Evolutionary conservation across 164 flowering plant genomes (phyloP).

Genomic region (Berberis vulgaris): DNA sequence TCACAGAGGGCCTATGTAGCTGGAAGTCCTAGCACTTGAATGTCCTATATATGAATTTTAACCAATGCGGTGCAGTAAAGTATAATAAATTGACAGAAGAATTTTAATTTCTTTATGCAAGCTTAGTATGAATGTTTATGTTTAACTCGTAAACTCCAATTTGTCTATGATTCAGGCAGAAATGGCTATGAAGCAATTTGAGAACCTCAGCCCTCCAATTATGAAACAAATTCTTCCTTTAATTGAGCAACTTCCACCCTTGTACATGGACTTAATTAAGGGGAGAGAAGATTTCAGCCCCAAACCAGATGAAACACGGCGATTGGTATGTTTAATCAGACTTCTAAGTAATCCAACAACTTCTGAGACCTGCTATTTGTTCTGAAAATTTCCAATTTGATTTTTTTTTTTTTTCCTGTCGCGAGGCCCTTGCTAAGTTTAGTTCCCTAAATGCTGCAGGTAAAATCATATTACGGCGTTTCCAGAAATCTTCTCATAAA

Average conservation of each 20-base stretch:
- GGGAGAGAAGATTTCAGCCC: conserved; percentile 92
- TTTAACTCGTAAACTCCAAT: neutral
- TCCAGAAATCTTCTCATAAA: conserved; percentile 80
- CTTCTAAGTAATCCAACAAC: neutral
- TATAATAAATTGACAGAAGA: no score
- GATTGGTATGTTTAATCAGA: conserved; percentile 44
- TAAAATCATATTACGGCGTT: conserved; percentile 79
- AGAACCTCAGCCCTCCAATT: conserved; percentile 80
- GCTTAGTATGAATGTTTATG: conserved; percentile 1
- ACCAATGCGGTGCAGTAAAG: no score
- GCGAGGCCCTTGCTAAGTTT: neutral
- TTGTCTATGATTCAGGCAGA: conserved; percentile 54
- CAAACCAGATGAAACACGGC: conserved; percentile 88
- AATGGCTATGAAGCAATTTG: conserved; percentile 80
- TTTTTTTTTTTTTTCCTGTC: no score
- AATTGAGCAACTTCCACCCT: conserved; percentile 88
- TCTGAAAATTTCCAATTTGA: no score
- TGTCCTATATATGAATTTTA: no score
- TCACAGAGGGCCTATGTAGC: no score
- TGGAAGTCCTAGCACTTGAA: no score
- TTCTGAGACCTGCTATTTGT: neutral
- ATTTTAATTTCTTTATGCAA: no score
- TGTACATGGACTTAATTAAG: conserved; percentile 82
- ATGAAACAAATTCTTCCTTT: conserved; percentile 91
- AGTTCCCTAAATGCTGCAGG: conserved; percentile 29